These are phyloP conservation scores for Apiospora malaysiana DNA, from an alignment of 2,329 filamentous ascomycete genomes.

Conservation along the genomic window DNA sequence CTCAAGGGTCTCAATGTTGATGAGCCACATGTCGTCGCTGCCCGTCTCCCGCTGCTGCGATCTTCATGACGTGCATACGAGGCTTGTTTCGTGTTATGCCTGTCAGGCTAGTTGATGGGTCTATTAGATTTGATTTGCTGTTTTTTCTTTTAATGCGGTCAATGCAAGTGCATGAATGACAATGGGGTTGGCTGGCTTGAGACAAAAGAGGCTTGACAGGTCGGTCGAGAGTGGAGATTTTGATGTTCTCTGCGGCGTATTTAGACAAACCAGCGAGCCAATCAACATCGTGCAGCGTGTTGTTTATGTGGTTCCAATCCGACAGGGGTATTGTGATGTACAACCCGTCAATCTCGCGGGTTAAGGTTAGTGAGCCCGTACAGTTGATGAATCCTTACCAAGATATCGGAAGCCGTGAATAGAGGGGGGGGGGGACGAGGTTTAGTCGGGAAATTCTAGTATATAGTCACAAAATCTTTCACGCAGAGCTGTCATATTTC, in stretches of 20 bases:
- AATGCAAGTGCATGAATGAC: background rate
- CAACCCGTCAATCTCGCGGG: background rate
- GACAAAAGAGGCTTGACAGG: background rate
- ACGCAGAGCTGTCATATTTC: background rate
- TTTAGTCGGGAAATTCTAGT: background rate
- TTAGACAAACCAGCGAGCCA: background rate
- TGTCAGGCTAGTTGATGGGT: too few species aligned
- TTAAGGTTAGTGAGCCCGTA: too few species aligned
- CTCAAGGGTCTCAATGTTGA: slow-evolving; percentile 17
- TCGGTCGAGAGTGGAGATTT: background rate
- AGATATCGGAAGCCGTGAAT: too few species aligned
- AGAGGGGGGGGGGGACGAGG: too few species aligned
- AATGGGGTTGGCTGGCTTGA: background rate
- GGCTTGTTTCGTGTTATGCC: too few species aligned
- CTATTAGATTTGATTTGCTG: background rate
- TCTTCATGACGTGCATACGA: slow-evolving; percentile 11
- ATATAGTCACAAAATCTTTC: background rate
- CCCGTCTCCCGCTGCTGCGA: background rate
- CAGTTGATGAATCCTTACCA: too few species aligned
- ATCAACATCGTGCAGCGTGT: background rate
- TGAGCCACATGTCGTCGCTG: slow-evolving; percentile 13
- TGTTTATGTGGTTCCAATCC: background rate
- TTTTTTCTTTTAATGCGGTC: background rate
- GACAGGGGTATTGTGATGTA: background rate
- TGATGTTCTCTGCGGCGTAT: background rate